phyloP scores from a whole-genome alignment of 2,329 filamentous ascomycete species.

The Fusarium redolens region DNA sequence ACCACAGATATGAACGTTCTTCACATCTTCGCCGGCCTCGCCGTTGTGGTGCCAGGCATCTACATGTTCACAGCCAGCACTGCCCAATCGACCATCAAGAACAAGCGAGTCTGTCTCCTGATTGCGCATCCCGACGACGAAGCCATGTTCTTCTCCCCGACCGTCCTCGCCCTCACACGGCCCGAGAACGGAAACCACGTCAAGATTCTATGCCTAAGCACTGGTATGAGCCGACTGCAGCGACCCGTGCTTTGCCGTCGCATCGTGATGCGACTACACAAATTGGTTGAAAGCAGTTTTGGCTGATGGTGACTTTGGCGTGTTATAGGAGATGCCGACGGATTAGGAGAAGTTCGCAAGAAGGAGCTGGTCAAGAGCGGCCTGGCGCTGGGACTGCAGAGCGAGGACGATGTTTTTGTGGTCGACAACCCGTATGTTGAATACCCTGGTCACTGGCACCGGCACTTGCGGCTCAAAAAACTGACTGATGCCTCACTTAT shows the following conservation, averaged over 20 bases:
- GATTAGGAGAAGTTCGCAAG: slow-evolving; percentile 84
- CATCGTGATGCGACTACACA: slow-evolving; percentile 22
- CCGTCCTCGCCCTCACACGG: slow-evolving; percentile 83
- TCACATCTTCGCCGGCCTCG: slow-evolving; percentile 43
- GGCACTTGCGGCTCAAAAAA: background rate
- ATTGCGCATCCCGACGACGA: slow-evolving; percentile 99
- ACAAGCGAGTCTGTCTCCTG: slow-evolving; percentile 89
- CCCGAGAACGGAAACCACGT: slow-evolving; percentile 88
- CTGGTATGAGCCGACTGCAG: slow-evolving; percentile 62
- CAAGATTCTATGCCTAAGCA: slow-evolving; percentile 93
- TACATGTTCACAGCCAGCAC: slow-evolving; percentile 64
- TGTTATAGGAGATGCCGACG: slow-evolving; percentile 79
- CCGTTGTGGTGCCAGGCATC: slow-evolving; percentile 59
- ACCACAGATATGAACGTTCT: slow-evolving; percentile 36
- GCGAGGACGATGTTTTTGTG: slow-evolving; percentile 85
- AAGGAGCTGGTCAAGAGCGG: slow-evolving; percentile 87
- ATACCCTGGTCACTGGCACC: background rate
- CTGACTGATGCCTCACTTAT: slow-evolving; percentile 9
- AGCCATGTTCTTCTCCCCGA: slow-evolving; percentile 98
- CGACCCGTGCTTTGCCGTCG: slow-evolving; percentile 16
- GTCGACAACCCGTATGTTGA: slow-evolving; percentile 76
- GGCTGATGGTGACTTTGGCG: slow-evolving; percentile 35
- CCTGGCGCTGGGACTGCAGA: slow-evolving; percentile 77
- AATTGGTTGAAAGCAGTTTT: slow-evolving; percentile 21
- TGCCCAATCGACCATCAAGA: slow-evolving; percentile 67